Evolutionary conservation across 2,329 filamentous ascomycete species (phyloP), one percentile per base, ranked within the genome.

Genomic region (Bipolaris cookei): DNA sequence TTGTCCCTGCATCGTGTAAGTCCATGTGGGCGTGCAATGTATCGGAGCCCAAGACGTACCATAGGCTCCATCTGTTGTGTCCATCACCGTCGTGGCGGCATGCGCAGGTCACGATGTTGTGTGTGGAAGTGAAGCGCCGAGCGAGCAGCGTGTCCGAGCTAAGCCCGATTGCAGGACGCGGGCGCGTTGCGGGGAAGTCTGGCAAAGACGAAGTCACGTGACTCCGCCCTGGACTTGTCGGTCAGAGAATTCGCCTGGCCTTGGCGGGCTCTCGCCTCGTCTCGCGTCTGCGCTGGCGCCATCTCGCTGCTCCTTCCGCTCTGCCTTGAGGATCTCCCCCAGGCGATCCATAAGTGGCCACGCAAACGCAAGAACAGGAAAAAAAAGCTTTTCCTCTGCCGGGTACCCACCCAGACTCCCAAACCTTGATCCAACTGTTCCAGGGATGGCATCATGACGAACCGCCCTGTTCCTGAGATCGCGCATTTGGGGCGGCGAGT

Each of bases 51-150:
- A 1, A 30, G 13, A 50, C 68, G 49, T 59, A 74, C 73, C 68
- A 65, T 75, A 69, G 54, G 59, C 62, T 48, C 65, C 69, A 58
- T 66, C 54, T 30, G 54, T 63, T 42, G 59, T 67, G 50, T 61
- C 63, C 69, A 71, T 71, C 32, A 58, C 67, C 43, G 54, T 50
- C 55, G 63, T 45, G 64, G 63, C 56, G 54, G 56, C 61, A 61
- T 55, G 32, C 37, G 51, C 45, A 59, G 44, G 59, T 63, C 58
- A 62, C 30, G 44, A 30, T 55, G 66, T 67, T 59, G 65, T 63
- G 55, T 66, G 59, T 16, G 14, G 4, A 35, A n/a, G 39, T 59
- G 34, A 34, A 50, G 32, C 43, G 59, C 53, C 52, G 48, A 59
- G 34, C n/a, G 54, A 38, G 47, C 42, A 49, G 41, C 58, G 63